Evolutionary conservation across 306 rosid species (phyloP).

Genomic region (Trichosanthes truncata): DNA sequence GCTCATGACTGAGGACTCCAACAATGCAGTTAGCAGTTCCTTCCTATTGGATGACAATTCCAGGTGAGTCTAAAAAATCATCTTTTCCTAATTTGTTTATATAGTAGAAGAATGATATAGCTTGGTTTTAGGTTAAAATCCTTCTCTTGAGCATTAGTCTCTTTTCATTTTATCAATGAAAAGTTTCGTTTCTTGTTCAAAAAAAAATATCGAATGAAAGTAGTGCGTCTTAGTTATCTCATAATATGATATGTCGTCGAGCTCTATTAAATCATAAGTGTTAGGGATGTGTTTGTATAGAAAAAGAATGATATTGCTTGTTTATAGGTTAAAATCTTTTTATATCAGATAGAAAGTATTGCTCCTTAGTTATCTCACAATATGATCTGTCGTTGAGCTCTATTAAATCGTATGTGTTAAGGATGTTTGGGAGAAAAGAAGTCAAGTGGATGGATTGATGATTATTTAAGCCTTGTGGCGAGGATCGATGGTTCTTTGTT

Average conservation of each 20-base stretch:
- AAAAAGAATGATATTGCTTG: no score
- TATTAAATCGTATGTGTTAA: not conserved
- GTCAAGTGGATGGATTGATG: not conserved
- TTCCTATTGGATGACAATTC: constrained; percentile 97
- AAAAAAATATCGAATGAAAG: no score
- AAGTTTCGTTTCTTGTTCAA: no score
- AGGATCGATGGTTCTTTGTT: not conserved
- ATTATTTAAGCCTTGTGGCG: not conserved
- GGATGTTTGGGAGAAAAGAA: not conserved
- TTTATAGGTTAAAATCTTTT: not conserved
- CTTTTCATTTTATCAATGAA: no score
- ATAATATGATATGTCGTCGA: no score
- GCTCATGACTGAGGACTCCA: constrained; percentile 98
- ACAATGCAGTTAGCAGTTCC: constrained; percentile 85
- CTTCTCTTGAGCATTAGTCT: no score
- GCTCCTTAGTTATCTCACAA: not conserved
- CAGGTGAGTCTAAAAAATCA: constrained; percentile 38
- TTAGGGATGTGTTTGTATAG: no score
- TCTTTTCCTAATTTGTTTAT: not conserved
- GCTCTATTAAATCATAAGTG: no score
- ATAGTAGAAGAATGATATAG: not conserved
- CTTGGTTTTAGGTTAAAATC: not conserved
- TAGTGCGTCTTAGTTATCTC: no score
- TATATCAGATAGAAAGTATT: not conserved
- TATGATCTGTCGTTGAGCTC: not conserved